Percentiles rank a stretch among this genome's conserved stretches.
These are phyloP conservation scores for Metschnikowia bowlesiae DNA, from an alignment of 805 yeast species.

Conservation along the genomic window DNA sequence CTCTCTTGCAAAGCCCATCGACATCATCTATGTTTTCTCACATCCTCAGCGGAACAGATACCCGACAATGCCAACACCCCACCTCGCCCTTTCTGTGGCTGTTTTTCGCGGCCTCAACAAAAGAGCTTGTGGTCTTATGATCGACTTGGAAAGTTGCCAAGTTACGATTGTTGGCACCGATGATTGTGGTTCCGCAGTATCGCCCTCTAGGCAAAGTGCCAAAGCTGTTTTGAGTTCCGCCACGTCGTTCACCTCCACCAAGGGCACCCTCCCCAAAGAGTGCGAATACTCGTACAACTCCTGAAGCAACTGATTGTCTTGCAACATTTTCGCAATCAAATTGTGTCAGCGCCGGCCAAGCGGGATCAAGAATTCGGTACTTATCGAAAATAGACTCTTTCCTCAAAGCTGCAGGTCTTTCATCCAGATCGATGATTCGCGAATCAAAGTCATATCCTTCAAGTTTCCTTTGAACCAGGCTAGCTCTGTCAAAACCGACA, in stretches of 20 bases:
- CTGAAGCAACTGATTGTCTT: slow-evolving; percentile 42
- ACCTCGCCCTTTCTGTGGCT: slow-evolving; percentile 41
- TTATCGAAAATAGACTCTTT: slow-evolving; percentile 86
- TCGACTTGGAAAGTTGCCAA: slow-evolving; percentile 87
- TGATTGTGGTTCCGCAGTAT: slow-evolving; percentile 53
- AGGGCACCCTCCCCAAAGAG: slow-evolving; percentile 82
- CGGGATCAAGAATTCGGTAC: slow-evolving; percentile 94
- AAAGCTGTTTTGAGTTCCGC: slow-evolving; percentile 69
- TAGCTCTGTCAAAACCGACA: slow-evolving; percentile 90
- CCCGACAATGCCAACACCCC: slow-evolving; percentile 77
- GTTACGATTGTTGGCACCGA: slow-evolving; percentile 95
- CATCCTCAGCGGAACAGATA: slow-evolving; percentile 66
- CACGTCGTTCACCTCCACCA: slow-evolving; percentile 85
- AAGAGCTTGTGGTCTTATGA: slow-evolving; percentile 73
- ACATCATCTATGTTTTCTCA: slow-evolving; percentile 76
- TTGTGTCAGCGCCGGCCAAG: slow-evolving; percentile 92
- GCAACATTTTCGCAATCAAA: slow-evolving; percentile 92
- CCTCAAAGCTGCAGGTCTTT: slow-evolving; percentile 84
- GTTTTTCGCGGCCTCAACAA: slow-evolving; percentile 37
- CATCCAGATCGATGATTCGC: slow-evolving; percentile 56
- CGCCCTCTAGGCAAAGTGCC: slow-evolving; percentile 39
- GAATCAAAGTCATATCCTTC: slow-evolving; percentile 70
- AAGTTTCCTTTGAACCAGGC: slow-evolving; percentile 92
- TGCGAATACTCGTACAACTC: slow-evolving; percentile 68
- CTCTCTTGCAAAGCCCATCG: slow-evolving; percentile 72